A percentile compares a stretch with the other conserved stretches of the same genome.
phyloP scores from a whole-genome alignment of 1,284 basidiomycete species.

The Singerocomus inundabilis region DNA sequence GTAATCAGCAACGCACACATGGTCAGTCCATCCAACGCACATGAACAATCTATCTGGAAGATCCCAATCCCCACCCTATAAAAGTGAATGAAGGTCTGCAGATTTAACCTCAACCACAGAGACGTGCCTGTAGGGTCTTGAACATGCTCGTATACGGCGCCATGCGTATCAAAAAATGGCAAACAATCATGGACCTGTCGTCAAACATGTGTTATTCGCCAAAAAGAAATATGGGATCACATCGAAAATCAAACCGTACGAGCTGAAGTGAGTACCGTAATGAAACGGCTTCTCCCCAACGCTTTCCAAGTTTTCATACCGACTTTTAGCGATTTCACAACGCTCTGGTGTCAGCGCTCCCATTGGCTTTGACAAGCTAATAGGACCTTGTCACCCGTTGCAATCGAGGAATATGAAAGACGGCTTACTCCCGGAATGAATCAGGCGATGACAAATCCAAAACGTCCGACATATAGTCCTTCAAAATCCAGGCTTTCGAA shows the following conservation, averaged over 20 bases:
- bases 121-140: conserved; percentile 71
- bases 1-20: conserved; percentile 7
- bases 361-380: conserved; percentile 83
- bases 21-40: conserved; percentile 34
- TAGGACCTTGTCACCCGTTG: conserved; percentile 5
- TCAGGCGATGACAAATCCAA: conserved; percentile 69
- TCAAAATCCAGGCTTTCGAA: conserved; percentile 75
- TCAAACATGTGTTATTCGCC: not conserved
- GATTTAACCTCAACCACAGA: not conserved
- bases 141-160: conserved; percentile 93
- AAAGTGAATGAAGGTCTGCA: not conserved
- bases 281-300: conserved; percentile 88
- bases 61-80: conserved; percentile 89
- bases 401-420: conserved; percentile 1
- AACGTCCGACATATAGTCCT: conserved; percentile 77
- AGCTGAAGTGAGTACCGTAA: conserved; percentile 94
- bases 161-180: conserved; percentile 90
- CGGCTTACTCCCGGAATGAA: conserved; percentile 75
- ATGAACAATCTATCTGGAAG: conserved; percentile 91
- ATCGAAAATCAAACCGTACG: conserved; percentile 30
- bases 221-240: not conserved
- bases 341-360: conserved; percentile 81
- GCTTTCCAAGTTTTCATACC: conserved; percentile 78
- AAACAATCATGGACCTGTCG: conserved; percentile 86
- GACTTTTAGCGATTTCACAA: conserved; percentile 66